Conservation (phyloP, 2,329 filamentous ascomycete genomes). For the Verticillium zaregamsianum region DNA sequence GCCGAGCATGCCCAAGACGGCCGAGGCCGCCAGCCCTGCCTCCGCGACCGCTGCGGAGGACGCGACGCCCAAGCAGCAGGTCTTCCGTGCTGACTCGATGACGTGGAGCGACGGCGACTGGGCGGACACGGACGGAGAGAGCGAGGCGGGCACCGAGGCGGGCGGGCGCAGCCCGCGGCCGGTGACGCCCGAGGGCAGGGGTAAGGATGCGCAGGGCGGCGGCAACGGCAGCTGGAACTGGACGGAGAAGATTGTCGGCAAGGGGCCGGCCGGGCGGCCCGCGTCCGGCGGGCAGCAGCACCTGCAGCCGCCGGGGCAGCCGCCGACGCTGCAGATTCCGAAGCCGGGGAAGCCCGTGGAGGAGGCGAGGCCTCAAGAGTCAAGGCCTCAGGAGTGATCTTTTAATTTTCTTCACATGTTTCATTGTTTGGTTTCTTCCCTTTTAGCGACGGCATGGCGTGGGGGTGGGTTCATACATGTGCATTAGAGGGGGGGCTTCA, state of each 20-base stretch:
- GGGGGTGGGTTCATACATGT: background rate
- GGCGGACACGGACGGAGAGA: constrained; percentile 47
- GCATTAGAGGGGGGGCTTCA: background rate
- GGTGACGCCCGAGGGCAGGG: constrained; percentile 14
- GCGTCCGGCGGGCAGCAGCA: background rate
- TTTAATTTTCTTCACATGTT: too few species aligned
- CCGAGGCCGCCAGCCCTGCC: background rate
- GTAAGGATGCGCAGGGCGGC: constrained; percentile 11
- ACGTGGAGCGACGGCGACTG: constrained; percentile 66
- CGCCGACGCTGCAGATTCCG: background rate
- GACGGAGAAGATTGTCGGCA: constrained; percentile 52
- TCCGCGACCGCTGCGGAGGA: background rate
- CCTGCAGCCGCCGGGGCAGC: background rate
- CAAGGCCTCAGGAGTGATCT: background rate
- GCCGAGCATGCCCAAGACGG: constrained; percentile 17
- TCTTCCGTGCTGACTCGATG: constrained; percentile 42
- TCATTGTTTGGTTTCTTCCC: background rate
- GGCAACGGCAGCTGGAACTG: constrained; percentile 39
- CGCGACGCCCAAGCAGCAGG: constrained; percentile 3
- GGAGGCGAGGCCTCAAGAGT: background rate
- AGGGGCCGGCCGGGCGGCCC: constrained; percentile 9
- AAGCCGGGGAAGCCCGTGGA: background rate
- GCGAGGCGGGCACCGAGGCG: constrained; percentile 23
- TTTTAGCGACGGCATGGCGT: background rate
- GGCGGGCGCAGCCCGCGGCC: constrained; percentile 6